Evolutionary conservation across 805 yeast species (phyloP).

Genomic region (Saturnispora zaruensis): DNA sequence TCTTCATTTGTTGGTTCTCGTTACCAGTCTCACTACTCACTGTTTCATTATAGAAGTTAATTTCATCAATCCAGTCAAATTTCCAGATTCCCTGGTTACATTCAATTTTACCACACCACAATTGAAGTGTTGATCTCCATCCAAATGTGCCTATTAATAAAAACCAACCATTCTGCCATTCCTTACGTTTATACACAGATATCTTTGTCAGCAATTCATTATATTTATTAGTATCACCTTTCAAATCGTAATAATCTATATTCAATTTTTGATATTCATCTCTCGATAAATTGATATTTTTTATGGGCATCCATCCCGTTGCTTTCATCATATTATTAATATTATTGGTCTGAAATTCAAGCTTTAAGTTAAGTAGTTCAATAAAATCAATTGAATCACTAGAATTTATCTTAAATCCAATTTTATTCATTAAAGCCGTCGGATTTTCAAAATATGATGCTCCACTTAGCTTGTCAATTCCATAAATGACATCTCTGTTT

Average conservation of each 20-base stretch:
- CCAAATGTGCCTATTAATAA: conserved; percentile 33
- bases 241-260: conserved; percentile 25
- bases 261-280: conserved; percentile 38
- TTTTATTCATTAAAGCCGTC: conserved; percentile 30
- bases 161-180: conserved; percentile 54
- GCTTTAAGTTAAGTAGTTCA: conserved; percentile 37
- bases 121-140: conserved; percentile 30
- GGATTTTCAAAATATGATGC: conserved; percentile 38
- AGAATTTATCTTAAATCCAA: conserved; percentile 27
- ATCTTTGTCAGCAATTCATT: conserved; percentile 20
- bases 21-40: background rate
- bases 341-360: conserved; percentile 39
- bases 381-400: conserved; percentile 23
- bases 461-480: conserved; percentile 33
- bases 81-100: conserved; percentile 47
- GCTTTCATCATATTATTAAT: conserved; percentile 39
- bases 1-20: background rate
- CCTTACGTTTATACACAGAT: conserved; percentile 37
- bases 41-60: conserved; percentile 11
- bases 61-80: conserved; percentile 40
- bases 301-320: conserved; percentile 61
- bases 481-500: conserved; percentile 23
- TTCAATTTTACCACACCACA: conserved; percentile 48
- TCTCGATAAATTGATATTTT: conserved; percentile 40
- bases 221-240: conserved; percentile 15